A percentile compares a stretch with the other conserved stretches of the same genome.
phyloP scores from a whole-genome alignment of 495 filamentous ascomycete genomes.

The Patellaria atrata region DNA sequence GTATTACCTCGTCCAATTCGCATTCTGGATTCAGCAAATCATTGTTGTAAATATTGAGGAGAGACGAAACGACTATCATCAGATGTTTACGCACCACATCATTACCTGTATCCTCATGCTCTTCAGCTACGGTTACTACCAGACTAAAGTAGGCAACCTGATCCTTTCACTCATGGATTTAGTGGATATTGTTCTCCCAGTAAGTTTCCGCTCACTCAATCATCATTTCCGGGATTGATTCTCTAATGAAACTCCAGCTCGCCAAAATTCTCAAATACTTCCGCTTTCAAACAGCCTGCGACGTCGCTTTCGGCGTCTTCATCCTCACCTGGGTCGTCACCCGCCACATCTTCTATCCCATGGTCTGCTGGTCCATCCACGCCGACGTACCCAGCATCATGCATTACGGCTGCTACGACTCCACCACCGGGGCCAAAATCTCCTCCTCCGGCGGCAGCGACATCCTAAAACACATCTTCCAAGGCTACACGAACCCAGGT shows the following conservation, averaged over 20 bases:
- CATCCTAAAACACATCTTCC: slow-evolving; percentile 45
- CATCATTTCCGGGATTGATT: neutral
- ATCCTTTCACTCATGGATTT: slow-evolving; percentile 90
- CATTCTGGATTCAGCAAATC: slow-evolving; percentile 91
- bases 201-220: slow-evolving; percentile 40
- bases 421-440: slow-evolving; percentile 37
- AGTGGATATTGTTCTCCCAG: slow-evolving; percentile 75
- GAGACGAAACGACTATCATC: slow-evolving; percentile 81
- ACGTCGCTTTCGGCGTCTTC: slow-evolving; percentile 74
- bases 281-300: slow-evolving; percentile 58
- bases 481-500: slow-evolving; percentile 51
- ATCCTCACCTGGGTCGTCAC: slow-evolving; percentile 72
- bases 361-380: slow-evolving; percentile 68
- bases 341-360: slow-evolving; percentile 66
- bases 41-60: slow-evolving; percentile 90
- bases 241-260: slow-evolving; percentile 37
- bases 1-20: slow-evolving; percentile 82
- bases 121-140: slow-evolving; percentile 66
- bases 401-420: slow-evolving; percentile 56
- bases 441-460: slow-evolving; percentile 42
- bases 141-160: slow-evolving; percentile 74
- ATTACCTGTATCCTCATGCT: slow-evolving; percentile 71
- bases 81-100: slow-evolving; percentile 93
- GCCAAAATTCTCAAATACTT: slow-evolving; percentile 93
- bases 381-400: slow-evolving; percentile 50